Percentiles rank a stretch among this genome's conserved stretches.
Conservation (phyloP, 306 rosid species). For the Casuarina equisetifolia region DNA sequence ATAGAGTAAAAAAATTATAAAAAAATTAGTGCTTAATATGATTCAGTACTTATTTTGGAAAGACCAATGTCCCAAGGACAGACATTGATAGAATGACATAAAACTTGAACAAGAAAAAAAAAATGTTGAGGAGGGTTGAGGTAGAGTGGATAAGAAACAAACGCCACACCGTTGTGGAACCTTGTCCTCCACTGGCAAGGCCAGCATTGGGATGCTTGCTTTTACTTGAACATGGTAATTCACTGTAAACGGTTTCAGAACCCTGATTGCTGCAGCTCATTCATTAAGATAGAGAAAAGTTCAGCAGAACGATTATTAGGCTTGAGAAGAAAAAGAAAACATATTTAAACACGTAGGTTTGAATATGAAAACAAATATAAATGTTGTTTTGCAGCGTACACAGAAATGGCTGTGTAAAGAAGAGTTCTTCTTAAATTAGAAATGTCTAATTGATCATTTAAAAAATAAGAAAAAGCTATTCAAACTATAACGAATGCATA, state of each 20-base stretch:
- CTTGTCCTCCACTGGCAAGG: conserved; percentile 19
- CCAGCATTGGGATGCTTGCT: conserved; percentile 20
- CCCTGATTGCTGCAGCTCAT: conserved; percentile 24
- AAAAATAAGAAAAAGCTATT: background rate
- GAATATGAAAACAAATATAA: background rate
- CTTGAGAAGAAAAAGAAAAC: background rate
- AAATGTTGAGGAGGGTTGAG: background rate
- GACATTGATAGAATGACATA: background rate
- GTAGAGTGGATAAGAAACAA: background rate
- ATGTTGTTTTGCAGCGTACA: conserved; percentile 3
- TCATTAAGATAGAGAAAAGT: conserved; percentile 13
- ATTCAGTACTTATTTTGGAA: conserved; percentile 10
- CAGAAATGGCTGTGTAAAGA: background rate
- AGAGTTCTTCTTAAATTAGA: background rate
- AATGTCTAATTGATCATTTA: background rate
- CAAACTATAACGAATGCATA: conserved; percentile 25
- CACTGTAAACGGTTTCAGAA: conserved; percentile 10
- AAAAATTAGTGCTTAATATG: conserved; percentile 16
- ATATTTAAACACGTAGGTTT: background rate
- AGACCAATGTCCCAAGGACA: background rate
- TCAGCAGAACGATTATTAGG: background rate
- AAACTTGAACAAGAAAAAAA: background rate
- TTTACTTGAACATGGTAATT: conserved; percentile 2
- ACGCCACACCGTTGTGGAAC: conserved; percentile 13
- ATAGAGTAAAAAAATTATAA: conserved; percentile 25